Percentiles rank a stretch among this genome's conserved stretches.
Evolutionary conservation across 176 grass and related monocot species (phyloP).

Genomic region (Eleusine indica): DNA sequence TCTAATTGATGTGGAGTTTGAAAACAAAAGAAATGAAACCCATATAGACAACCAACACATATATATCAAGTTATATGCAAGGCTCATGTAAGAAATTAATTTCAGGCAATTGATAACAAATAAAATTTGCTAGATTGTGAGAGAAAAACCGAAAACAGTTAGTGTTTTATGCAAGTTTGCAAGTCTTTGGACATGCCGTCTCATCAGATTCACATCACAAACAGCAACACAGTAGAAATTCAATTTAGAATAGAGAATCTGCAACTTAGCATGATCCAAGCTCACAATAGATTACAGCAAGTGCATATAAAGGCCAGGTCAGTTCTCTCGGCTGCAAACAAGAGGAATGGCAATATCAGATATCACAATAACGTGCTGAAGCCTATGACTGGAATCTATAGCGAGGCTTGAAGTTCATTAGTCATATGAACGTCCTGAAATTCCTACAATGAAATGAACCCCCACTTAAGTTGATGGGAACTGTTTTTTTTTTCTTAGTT

Average conservation of each 20-base stretch:
- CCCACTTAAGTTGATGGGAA: conserved; percentile 8
- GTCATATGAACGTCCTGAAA: neutral
- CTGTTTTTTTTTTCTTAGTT: conserved; percentile 8
- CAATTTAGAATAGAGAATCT: neutral
- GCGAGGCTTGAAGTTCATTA: conserved; percentile 1
- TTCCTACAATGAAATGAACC: neutral
- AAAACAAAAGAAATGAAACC: too few relatives aligned
- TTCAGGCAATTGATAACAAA: too few relatives aligned
- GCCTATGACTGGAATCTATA: conserved; percentile 3
- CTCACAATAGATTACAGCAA: neutral
- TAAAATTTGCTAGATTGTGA: too few relatives aligned
- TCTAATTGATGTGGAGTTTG: too few relatives aligned
- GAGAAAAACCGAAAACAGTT: too few relatives aligned
- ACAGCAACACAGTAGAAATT: neutral
- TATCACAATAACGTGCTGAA: neutral
- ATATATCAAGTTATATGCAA: too few relatives aligned
- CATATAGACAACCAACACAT: too few relatives aligned
- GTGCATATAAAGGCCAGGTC: neutral
- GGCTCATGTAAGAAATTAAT: too few relatives aligned
- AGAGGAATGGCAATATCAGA: too few relatives aligned
- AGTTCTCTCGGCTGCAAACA: neutral
- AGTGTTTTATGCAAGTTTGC: too few relatives aligned
- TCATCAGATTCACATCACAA: neutral
- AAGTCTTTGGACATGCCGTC: too few relatives aligned
- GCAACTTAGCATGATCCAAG: conserved; percentile 8